Evolutionary conservation across 768 basidiomycete genomes (phyloP).

Genomic region (Lactarius sp.): DNA sequence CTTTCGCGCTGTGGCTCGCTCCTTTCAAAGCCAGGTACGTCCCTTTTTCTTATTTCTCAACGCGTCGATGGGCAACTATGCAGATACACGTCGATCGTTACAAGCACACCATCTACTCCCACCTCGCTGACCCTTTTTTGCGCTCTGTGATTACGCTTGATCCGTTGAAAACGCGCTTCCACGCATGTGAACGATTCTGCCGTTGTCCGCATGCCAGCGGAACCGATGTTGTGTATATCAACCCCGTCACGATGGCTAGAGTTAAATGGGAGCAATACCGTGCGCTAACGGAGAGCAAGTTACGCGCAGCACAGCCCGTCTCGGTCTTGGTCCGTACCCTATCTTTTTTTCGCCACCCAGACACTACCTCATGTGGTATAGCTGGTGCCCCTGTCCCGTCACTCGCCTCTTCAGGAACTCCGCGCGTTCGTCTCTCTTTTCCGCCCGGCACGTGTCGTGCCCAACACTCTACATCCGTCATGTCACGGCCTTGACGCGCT

Average conservation of each 20-base stretch:
- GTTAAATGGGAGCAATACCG: conserved; percentile 50
- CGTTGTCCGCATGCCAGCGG: conserved; percentile 52
- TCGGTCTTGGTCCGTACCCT: conserved; percentile 54
- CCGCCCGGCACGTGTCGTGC: conserved; percentile 67
- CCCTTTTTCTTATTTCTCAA: neutral
- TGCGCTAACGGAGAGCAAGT: conserved; percentile 39
- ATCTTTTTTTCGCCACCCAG: neutral
- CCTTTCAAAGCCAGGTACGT: conserved; percentile 59
- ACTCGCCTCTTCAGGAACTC: conserved; percentile 85
- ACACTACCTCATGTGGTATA: conserved; percentile 31
- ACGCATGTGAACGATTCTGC: conserved; percentile 85
- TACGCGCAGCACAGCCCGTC: conserved; percentile 45
- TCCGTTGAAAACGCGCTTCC: conserved; percentile 66
- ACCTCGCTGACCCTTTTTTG: conserved; percentile 56
- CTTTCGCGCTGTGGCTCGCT: conserved; percentile 64
- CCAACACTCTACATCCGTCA: conserved; percentile 63
- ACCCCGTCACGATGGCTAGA: conserved; percentile 70
- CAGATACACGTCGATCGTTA: conserved; percentile 92
- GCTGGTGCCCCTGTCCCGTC: conserved; percentile 81
- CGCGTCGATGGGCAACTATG: neutral
- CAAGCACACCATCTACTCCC: conserved; percentile 64
- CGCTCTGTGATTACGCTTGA: conserved; percentile 57
- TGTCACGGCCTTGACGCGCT: conserved; percentile 65
- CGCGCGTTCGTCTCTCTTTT: conserved; percentile 78
- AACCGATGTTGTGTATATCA: conserved; percentile 72